phyloP scores from a whole-genome alignment of 75 land plant species.

The Gnetum montanum region DNA sequence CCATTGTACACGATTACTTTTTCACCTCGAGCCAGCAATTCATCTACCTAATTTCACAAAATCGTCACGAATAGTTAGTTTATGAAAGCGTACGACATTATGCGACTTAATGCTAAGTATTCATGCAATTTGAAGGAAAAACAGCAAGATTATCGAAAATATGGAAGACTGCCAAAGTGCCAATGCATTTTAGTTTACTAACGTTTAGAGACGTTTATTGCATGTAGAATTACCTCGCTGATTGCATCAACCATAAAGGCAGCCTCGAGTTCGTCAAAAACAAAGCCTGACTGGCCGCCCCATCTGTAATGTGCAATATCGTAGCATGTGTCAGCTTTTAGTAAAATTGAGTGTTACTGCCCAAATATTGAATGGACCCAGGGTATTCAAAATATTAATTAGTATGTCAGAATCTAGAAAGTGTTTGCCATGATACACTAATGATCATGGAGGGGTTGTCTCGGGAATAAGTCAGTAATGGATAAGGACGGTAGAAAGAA shows the following conservation, averaged over 20 bases:
- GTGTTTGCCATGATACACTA: no score
- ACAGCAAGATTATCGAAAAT: not conserved
- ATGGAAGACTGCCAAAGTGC: not conserved
- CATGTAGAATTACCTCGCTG: constrained; percentile 30
- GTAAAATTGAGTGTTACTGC: no score
- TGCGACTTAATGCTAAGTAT: not conserved
- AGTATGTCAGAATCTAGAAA: no score
- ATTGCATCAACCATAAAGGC: constrained; percentile 69
- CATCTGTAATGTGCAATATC: constrained; percentile 22
- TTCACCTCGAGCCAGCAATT: constrained; percentile 59
- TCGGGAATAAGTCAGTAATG: no score
- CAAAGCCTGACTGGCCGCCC: constrained; percentile 36
- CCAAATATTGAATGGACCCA: no score
- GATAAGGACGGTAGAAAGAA: no score
- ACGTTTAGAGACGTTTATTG: not conserved
- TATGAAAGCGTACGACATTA: not conserved
- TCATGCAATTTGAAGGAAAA: not conserved
- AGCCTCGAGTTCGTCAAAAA: constrained; percentile 20
- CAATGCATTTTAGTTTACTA: not conserved
- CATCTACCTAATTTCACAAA: constrained; percentile 89
- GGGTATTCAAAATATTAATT: no score
- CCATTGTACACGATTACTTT: constrained; percentile 81
- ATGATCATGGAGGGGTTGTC: no score
- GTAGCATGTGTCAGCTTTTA: constrained; percentile 1
- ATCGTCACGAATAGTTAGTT: no score